Evolutionary conservation across 257 asterid genomes (phyloP), one percentile per base, ranked within the genome.

Genomic region (Salvia hispanica): DNA sequence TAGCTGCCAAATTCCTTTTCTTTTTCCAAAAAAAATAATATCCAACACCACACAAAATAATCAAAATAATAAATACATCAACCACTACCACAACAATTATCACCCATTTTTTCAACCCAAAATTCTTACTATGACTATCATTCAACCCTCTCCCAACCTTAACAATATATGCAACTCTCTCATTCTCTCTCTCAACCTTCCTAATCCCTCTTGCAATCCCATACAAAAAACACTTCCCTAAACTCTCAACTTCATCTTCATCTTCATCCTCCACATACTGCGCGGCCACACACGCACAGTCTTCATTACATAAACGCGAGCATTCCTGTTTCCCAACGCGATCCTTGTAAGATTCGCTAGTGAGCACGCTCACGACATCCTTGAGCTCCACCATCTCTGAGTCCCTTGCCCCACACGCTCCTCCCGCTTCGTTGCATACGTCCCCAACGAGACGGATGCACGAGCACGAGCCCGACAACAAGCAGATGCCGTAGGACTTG

Each of bases 71-170:
- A 11, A 89, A 67, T 14, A 87, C 95, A 83, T 92, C 96, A 71
- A 74, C 96, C 64, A 84, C 85, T 5, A 71, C 88, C 28, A 89
- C 87, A 66, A 87, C 78, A 36, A 87, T 47, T 1, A 80, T 70
- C 1, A 79, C 82, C 98, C 96, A 87, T 80, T 60, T 81, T 77
- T 84, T 87, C 78, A 88, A 58, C 66, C 91, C 90, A 7, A 80
- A 79, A 64, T 58, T 70, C 50, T 71, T 77, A 6, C 76, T 86
- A n/a, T 58, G 71, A 25, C 62, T 83, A 63, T 54, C 34, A 51
- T 64, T 74, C 21, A 44, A 57, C 54, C 85, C 93, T 57, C 71
- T 76, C 13, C 83, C 74, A 33, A 79, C 89, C 83, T 89, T 89
- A 21, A 86, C 88, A 95, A 87, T 80, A 34, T 81, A 89, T 28